Base-by-base conservation (phyloP, 164 flowering plant genomes). In the grape (Vitis vinifera) region DNA sequence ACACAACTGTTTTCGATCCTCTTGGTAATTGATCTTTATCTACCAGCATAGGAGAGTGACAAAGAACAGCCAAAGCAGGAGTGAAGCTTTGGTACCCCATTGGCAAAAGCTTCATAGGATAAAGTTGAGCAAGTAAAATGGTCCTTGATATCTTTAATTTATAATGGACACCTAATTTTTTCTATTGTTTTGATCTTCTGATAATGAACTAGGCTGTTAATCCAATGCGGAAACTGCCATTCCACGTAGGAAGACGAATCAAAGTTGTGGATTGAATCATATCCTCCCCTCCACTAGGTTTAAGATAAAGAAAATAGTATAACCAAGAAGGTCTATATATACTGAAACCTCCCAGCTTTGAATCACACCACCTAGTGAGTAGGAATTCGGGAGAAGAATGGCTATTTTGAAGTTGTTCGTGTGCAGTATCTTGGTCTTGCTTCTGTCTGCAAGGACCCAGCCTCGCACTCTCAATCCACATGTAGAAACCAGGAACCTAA, bases 351-450 rank as follows among this genome's bases (percentile, higher is more conserved):
- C 27, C 60, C 27, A 58, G 60, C 30, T 58, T 58, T 19, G 13
- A 10, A 53, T 13, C 5, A 13, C 56, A 53, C 14, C 14, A 53
- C 15, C n/a, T 13, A 2, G 14, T 53, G 10, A 14, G 14, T 13
- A 53, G 6, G 10, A 51, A 12, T 4, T 15, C 8, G n/a, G 50
- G 11, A 30, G 16, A 8, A 44, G 14, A 67, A 68, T 58, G 70
- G 27, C 58, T 51, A 50, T 13, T 67, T 13, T 55, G 29, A 71
- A 48, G 57, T 51, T 7, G 10, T 52, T 58, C 7, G 19, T 37
- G 8, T 66, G 70, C 53, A 27, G 55, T 17, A 52, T 52, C 59
- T 65, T 66, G 66, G 9, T 72, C 51, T 53, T 72, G 66, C 70
- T 72, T 51, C 10, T 55, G n/a, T 60, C 44, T 14, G 37, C 52